A percentile compares a stretch with the other conserved stretches of the same genome.
Evolutionary conservation across 768 basidiomycete genomes (phyloP).

Genomic region (Rhodosporidiobolus odoratus): DNA sequence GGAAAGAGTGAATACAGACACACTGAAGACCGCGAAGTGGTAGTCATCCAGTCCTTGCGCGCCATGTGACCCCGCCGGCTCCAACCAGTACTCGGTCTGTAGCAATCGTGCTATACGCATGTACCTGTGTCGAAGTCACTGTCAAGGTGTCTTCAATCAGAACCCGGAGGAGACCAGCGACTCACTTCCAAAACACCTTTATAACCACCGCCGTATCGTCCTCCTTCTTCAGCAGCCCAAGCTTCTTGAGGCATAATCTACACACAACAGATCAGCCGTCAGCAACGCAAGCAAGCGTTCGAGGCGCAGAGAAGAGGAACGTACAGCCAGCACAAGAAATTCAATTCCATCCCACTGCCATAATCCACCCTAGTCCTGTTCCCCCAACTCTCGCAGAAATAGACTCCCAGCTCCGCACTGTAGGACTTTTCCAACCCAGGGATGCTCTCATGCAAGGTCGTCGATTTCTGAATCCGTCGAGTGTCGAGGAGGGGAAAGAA

Average conservation of each 20-base stretch:
- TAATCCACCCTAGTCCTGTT: conserved; percentile 89
- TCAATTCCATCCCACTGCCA: conserved; percentile 99
- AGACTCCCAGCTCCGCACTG: conserved; percentile 65
- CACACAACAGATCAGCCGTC: neutral
- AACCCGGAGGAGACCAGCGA: conserved; percentile 55
- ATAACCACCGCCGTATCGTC: conserved; percentile 74
- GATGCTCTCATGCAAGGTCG: conserved; percentile 57
- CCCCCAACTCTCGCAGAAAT: conserved; percentile 86
- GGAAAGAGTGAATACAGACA: neutral
- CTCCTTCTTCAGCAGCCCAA: conserved; percentile 53
- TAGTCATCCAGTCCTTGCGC: conserved; percentile 89
- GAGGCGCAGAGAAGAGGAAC: conserved; percentile 44
- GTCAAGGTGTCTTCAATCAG: neutral
- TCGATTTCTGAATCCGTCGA: conserved; percentile 59
- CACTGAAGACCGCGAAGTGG: conserved; percentile 73
- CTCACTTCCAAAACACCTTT: conserved; percentile 83
- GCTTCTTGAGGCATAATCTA: conserved; percentile 72
- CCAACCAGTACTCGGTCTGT: conserved; percentile 93
- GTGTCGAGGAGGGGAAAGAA: neutral
- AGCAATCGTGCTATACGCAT: conserved; percentile 57
- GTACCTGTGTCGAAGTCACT: conserved; percentile 41
- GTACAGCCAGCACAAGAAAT: conserved; percentile 94
- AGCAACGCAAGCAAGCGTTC: neutral
- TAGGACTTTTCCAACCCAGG: conserved; percentile 59
- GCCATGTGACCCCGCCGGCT: conserved; percentile 95